A percentile compares a stretch with the other conserved stretches of the same genome.
These are phyloP conservation scores for Lactarius hengduanensis DNA, from an alignment of 768 basidiomycete genomes.

Conservation along the genomic window DNA sequence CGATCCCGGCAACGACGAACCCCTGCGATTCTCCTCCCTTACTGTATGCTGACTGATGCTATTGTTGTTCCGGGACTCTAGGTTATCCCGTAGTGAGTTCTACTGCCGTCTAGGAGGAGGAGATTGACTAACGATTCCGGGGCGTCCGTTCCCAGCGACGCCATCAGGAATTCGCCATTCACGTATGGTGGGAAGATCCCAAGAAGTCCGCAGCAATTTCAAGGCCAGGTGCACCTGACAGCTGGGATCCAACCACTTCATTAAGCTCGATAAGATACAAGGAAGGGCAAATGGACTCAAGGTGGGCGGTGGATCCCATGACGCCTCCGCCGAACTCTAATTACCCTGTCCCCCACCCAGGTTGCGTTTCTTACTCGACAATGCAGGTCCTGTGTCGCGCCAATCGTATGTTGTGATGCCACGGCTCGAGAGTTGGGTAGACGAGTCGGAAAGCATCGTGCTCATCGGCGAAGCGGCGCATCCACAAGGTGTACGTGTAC, in stretches of 20 bases:
- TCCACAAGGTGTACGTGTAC: conserved; percentile 33
- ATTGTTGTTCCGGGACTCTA: conserved; percentile 1
- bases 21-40: background rate
- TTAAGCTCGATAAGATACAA: conserved; percentile 18
- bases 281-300: conserved; percentile 21
- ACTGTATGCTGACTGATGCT: background rate
- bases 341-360: background rate
- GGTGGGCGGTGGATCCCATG: conserved; percentile 4
- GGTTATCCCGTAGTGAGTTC: conserved; percentile 24
- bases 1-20: background rate
- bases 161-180: conserved; percentile 20
- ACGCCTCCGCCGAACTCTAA: background rate
- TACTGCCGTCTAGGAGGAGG: background rate
- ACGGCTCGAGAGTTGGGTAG: conserved; percentile 41
- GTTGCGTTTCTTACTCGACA: conserved; percentile 24
- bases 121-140: conserved; percentile 1
- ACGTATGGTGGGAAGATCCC: conserved; percentile 23
- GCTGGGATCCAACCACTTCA: conserved; percentile 16
- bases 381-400: conserved; percentile 14
- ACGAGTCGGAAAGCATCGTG: conserved; percentile 36
- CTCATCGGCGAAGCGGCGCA: conserved; percentile 41
- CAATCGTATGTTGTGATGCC: conserved; percentile 39
- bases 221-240: conserved; percentile 1
- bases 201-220: background rate
- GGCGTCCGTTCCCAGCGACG: conserved; percentile 16